Conservation (phyloP, 495 filamentous ascomycete species). For the Penicillium samsonianum region DNA sequence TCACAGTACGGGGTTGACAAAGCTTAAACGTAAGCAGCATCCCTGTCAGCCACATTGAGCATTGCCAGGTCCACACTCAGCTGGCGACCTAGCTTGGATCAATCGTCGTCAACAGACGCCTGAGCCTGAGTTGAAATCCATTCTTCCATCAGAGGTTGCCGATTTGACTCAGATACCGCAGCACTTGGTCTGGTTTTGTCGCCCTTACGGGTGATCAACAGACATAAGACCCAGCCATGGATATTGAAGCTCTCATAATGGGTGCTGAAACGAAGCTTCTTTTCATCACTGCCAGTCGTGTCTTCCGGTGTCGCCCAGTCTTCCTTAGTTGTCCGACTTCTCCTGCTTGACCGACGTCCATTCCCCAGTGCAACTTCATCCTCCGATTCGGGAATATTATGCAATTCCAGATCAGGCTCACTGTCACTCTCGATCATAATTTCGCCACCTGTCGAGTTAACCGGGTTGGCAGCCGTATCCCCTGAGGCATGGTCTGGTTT, state of each 20-base stretch:
- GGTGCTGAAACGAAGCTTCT: slow-evolving; percentile 81
- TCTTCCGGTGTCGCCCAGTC: slow-evolving; percentile 22
- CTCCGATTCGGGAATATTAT: slow-evolving; percentile 38
- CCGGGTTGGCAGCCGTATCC: slow-evolving; percentile 51
- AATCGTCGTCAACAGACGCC: slow-evolving; percentile 48
- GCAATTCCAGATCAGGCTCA: slow-evolving; percentile 37
- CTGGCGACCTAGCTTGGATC: slow-evolving; percentile 11
- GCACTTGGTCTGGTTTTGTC: slow-evolving; percentile 36
- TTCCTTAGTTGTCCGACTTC: slow-evolving; percentile 19
- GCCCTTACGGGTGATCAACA: slow-evolving; percentile 79
- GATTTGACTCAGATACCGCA: slow-evolving; percentile 36
- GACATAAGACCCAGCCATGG: slow-evolving; percentile 85
- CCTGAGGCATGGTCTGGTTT: slow-evolving; percentile 52
- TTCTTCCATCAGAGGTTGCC: slow-evolving; percentile 87
- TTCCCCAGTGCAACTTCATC: slow-evolving; percentile 16
- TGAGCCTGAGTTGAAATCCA: slow-evolving; percentile 78
- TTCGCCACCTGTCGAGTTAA: slow-evolving; percentile 38
- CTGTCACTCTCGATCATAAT: slow-evolving; percentile 47
- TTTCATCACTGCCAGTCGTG: slow-evolving; percentile 62
- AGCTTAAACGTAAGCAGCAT: slow-evolving; percentile 13
- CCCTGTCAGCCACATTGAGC: slow-evolving; percentile 9
- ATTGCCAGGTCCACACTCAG: neutral
- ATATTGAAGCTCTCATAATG: slow-evolving; percentile 95
- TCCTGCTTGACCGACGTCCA: slow-evolving; percentile 5
- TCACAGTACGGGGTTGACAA: slow-evolving; percentile 13